Conservation (phyloP, 163 green algal species). For the Chlamydomonas reinhardtii region DNA sequence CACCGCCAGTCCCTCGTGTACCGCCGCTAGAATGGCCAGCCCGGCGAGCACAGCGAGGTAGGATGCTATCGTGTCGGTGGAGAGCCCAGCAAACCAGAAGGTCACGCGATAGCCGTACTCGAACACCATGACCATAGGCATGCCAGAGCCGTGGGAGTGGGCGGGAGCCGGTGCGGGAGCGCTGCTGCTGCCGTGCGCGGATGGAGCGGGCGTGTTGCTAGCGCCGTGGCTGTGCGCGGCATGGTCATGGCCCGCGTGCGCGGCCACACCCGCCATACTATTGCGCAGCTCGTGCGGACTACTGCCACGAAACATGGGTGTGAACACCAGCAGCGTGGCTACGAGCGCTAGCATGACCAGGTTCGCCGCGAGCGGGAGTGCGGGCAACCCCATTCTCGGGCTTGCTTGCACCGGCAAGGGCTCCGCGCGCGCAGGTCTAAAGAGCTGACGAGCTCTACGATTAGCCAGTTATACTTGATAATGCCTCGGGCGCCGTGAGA, state of each 20-base stretch:
- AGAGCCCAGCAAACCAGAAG: background rate
- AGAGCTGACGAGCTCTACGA: no score
- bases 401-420: no score
- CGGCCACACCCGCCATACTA: background rate
- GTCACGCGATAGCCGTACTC: constrained; percentile 17
- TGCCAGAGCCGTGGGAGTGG: background rate
- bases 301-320: background rate
- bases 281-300: background rate
- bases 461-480: no score
- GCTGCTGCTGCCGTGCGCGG: background rate
- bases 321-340: background rate
- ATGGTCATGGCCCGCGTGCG: background rate
- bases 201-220: background rate
- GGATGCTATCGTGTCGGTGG: constrained; percentile 11
- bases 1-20: constrained; percentile 15
- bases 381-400: no score
- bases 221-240: background rate
- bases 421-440: no score
- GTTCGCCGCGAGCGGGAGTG: background rate
- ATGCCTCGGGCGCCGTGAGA: no score
- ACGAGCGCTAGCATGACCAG: background rate
- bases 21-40: constrained; percentile 1
- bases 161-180: no score
- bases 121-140: constrained; percentile 25
- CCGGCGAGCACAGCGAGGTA: constrained; percentile 17